Evolutionary conservation across 2,329 filamentous ascomycete species (phyloP).

Genomic region (Aspergillus nomiae): DNA sequence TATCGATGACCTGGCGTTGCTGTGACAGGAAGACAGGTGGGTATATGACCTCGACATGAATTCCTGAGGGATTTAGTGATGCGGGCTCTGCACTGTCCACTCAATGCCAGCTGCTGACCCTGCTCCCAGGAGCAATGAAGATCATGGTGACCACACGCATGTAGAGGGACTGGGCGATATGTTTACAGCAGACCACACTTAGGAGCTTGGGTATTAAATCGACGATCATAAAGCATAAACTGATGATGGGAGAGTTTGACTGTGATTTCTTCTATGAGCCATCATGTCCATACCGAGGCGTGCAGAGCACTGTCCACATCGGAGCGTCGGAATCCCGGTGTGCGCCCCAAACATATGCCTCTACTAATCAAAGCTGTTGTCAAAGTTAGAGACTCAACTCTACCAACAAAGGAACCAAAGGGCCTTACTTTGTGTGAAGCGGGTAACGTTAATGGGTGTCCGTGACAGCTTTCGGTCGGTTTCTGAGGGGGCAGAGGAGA

Average conservation of each 20-base stretch:
- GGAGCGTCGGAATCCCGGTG: constrained; percentile 24
- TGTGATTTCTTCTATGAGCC: neutral
- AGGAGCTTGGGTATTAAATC: neutral
- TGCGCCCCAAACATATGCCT: constrained; percentile 28
- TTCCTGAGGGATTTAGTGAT: neutral
- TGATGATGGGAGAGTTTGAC: neutral
- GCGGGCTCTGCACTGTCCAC: neutral
- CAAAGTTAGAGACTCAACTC: constrained; percentile 9
- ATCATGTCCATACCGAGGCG: constrained; percentile 9
- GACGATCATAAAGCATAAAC: neutral
- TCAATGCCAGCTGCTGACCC: neutral
- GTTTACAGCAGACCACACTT: neutral
- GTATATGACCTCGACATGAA: neutral
- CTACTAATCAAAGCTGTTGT: constrained; percentile 19
- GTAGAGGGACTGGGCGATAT: neutral
- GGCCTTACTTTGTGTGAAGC: constrained; percentile 21
- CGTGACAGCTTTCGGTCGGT: neutral
- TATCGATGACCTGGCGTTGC: neutral
- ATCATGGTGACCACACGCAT: neutral
- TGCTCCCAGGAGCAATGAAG: neutral
- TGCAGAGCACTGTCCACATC: constrained; percentile 26
- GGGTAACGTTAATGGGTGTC: constrained; percentile 13
- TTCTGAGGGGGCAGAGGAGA: constrained; percentile 6
- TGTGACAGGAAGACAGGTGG: neutral
- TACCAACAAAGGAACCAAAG: neutral